Base-by-base conservation (phyloP, 352 stramenopile species). In the Pythium biforme region DNA sequence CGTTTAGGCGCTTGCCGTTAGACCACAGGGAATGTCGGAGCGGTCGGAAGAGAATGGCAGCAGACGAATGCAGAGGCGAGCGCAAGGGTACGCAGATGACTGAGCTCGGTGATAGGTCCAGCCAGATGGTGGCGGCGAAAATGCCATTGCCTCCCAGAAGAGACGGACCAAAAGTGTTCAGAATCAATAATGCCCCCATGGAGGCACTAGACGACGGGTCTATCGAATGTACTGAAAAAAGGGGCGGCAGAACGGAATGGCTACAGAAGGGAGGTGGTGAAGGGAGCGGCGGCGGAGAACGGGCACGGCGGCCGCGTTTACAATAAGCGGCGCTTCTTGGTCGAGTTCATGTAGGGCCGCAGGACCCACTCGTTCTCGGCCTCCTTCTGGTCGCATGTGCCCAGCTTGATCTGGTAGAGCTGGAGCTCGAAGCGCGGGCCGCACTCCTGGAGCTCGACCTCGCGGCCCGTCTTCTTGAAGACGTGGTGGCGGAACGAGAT, bases 401-500 rank as follows among this genome's bases (percentile, higher is more conserved):
- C 98, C 39, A 99, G 82, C 65, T 98, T 98, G 47, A 98, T 79
- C 75, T 99, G 95, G 80, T 99, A 99, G 34, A 99, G 74, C 74
- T 97, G 90, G 77, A 99, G 88, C 79, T 99, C 98, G 75, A 99
- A 99, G 39, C 98, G 85, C 27, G 98, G 98, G 1, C 98, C 87
- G 47, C 85, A 94, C 73, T 99, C 97, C 69, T 97, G 92, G 40
- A 99, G 82, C 61, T 96, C 88, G 17, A 99, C 94, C 56, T 93
- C 83, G 14, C 86, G 77, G 4, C 90, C 89, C 43, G 82, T 90
- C 65, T 98, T 97, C 72, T 96, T 98, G 77, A 98, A 99, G 31
- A 98, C 97, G 79, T 99, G 97, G 79, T 99, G 97, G 46, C 98
- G 94, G 78, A 99, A 99, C 23, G 92, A 98, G 66, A 99, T 97